Evolutionary conservation across 2,329 filamentous ascomycete species (phyloP).

Genomic region (Alternaria sp.): DNA sequence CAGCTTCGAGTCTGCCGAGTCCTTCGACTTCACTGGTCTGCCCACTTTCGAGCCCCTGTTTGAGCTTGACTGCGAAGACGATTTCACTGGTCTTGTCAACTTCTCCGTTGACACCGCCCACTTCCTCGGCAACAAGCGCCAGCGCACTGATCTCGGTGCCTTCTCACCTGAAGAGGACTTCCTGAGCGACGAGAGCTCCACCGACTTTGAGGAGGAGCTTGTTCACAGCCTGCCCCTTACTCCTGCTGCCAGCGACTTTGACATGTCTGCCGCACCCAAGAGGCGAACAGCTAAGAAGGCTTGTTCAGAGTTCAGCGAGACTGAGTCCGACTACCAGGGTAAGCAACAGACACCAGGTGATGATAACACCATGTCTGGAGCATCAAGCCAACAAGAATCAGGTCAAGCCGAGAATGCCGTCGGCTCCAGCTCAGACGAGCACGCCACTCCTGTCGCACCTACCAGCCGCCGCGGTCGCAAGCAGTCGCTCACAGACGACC

Average conservation of each 20-base stretch:
- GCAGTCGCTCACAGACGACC: slow-evolving; percentile 97
- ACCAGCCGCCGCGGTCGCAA: slow-evolving; percentile 95
- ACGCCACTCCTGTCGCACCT: slow-evolving; percentile 43
- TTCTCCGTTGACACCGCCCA: slow-evolving; percentile 69
- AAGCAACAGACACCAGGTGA: slow-evolving; percentile 47
- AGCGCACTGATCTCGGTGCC: slow-evolving; percentile 73
- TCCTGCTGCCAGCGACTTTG: slow-evolving; percentile 64
- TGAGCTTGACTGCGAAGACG: slow-evolving; percentile 90
- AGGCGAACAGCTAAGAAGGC: slow-evolving; percentile 44
- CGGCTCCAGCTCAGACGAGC: slow-evolving; percentile 57
- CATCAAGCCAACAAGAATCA: slow-evolving; percentile 50
- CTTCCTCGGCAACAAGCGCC: slow-evolving; percentile 72
- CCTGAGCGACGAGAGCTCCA: slow-evolving; percentile 77
- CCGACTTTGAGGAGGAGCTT: slow-evolving; percentile 76
- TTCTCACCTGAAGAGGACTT: slow-evolving; percentile 75
- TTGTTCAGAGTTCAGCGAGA: slow-evolving; percentile 44
- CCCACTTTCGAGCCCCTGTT: slow-evolving; percentile 85
- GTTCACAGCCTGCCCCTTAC: slow-evolving; percentile 68
- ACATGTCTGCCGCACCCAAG: slow-evolving; percentile 38
- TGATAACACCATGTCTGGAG: slow-evolving; percentile 46
- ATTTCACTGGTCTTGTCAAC: slow-evolving; percentile 79
- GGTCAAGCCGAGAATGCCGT: slow-evolving; percentile 56
- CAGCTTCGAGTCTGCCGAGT: slow-evolving; percentile 46
- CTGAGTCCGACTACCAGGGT: slow-evolving; percentile 49
- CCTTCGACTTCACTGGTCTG: slow-evolving; percentile 63